Evolutionary conservation across 768 basidiomycete species (phyloP).

Genomic region (Rhizopogon vulgaris): DNA sequence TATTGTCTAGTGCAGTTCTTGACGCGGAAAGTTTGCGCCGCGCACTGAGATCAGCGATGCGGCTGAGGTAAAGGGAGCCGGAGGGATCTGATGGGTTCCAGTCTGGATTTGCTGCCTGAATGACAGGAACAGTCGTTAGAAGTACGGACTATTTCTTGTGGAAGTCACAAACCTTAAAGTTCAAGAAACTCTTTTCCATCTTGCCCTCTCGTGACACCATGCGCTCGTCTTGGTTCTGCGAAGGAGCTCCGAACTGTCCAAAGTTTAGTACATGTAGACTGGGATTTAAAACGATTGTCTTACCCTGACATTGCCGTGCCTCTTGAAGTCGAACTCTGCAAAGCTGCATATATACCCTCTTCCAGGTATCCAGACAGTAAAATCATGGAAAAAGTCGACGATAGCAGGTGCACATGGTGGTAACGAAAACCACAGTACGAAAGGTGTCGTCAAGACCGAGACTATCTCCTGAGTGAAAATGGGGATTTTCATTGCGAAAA

Average conservation of each 20-base stretch:
- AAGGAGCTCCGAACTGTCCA: constrained; percentile 78
- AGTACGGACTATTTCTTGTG: neutral
- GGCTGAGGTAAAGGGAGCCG: constrained; percentile 83
- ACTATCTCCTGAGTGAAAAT: constrained; percentile 85
- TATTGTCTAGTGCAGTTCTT: constrained; percentile 20
- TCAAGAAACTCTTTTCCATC: constrained; percentile 98
- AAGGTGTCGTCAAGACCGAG: constrained; percentile 90
- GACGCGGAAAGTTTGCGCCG: constrained; percentile 27
- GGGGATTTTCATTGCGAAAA: constrained; percentile 90
- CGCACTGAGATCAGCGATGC: constrained; percentile 68
- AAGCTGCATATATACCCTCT: constrained; percentile 97
- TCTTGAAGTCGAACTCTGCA: constrained; percentile 95
- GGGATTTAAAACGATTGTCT: constrained; percentile 8
- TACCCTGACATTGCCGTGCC: constrained; percentile 89
- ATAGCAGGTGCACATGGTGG: constrained; percentile 86
- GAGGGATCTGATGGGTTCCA: constrained; percentile 92
- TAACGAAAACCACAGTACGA: constrained; percentile 89
- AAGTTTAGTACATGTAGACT: neutral
- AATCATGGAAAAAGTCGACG: constrained; percentile 97
- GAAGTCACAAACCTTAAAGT: constrained; percentile 62
- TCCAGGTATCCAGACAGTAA: constrained; percentile 93
- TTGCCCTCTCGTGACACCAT: constrained; percentile 90
- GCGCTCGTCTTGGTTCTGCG: constrained; percentile 57
- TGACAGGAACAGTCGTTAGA: constrained; percentile 2
- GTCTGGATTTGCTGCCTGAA: constrained; percentile 84